These are phyloP conservation scores for Aaosphaeria arxii DNA, from an alignment of 2,329 filamentous ascomycete genomes.

Conservation along the genomic window DNA sequence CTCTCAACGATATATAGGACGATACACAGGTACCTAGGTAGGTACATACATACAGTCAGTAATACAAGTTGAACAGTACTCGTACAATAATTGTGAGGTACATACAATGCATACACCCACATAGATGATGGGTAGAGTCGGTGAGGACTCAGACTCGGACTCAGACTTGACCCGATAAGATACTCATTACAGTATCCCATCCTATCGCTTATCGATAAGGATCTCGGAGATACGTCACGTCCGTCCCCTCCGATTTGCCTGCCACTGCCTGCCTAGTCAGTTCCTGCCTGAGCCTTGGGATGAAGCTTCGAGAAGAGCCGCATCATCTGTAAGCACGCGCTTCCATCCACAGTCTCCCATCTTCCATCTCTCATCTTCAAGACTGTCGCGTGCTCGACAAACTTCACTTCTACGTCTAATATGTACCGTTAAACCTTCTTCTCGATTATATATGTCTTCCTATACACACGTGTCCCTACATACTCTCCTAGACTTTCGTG, in stretches of 20 bases:
- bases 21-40: no score
- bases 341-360: not conserved
- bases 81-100: no score
- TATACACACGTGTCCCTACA: not conserved
- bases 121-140: no score
- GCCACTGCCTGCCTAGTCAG: not conserved
- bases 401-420: no score
- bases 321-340: conserved; percentile 20
- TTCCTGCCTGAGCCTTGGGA: not conserved
- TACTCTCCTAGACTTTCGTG: not conserved
- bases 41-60: no score
- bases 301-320: conserved; percentile 25
- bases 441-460: not conserved
- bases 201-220: not conserved
- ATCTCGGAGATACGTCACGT: conserved; percentile 6
- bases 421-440: not conserved
- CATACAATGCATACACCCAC: no score
- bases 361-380: not conserved
- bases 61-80: no score
- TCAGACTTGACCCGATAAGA: no score
- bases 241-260: conserved; percentile 4
- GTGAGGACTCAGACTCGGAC: no score
- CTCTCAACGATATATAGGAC: no score
- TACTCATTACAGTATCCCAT: no score
- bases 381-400: not conserved